Conservation (phyloP, 1,139 yeast species). For the Taiozyma sp. region DNA sequence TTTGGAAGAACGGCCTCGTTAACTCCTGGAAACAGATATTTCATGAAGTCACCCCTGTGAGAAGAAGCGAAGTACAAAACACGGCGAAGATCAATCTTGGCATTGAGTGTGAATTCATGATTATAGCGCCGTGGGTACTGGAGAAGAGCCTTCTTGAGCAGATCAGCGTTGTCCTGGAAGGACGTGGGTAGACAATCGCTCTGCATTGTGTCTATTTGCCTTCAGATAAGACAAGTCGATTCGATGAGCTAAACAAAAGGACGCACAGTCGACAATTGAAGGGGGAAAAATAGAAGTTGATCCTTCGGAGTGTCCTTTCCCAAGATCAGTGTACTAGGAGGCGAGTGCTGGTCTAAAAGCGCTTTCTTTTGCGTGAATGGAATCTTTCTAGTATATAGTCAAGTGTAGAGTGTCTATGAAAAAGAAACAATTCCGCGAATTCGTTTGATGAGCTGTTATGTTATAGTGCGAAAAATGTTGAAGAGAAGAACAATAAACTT, state of each 20-base stretch:
- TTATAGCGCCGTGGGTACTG: slow-evolving; percentile 21
- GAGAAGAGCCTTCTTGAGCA: slow-evolving; percentile 20
- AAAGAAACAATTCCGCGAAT: not conserved
- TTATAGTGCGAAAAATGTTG: not conserved
- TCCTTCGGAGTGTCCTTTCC: not conserved
- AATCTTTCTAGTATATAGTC: not conserved
- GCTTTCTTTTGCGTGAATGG: not conserved
- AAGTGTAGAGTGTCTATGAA: not conserved
- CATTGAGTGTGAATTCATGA: slow-evolving; percentile 14
- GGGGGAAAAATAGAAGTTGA: not conserved
- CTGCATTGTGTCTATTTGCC: not conserved
- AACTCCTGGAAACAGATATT: slow-evolving; percentile 43
- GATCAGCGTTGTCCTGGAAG: slow-evolving; percentile 15
- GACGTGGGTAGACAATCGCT: slow-evolving; percentile 1
- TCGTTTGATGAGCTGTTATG: not conserved
- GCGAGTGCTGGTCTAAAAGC: not conserved
- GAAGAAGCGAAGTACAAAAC: slow-evolving; percentile 50
- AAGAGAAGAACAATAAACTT: not conserved
- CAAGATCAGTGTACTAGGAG: not conserved
- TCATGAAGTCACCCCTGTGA: slow-evolving; percentile 42
- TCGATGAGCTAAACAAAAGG: not conserved
- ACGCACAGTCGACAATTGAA: not conserved
- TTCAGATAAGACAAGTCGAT: not conserved
- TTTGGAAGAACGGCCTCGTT: slow-evolving; percentile 25
- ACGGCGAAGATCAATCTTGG: slow-evolving; percentile 36